These are phyloP conservation scores for Saccharomycopsis javanensis DNA, from an alignment of 805 yeast species.

Conservation along the genomic window DNA sequence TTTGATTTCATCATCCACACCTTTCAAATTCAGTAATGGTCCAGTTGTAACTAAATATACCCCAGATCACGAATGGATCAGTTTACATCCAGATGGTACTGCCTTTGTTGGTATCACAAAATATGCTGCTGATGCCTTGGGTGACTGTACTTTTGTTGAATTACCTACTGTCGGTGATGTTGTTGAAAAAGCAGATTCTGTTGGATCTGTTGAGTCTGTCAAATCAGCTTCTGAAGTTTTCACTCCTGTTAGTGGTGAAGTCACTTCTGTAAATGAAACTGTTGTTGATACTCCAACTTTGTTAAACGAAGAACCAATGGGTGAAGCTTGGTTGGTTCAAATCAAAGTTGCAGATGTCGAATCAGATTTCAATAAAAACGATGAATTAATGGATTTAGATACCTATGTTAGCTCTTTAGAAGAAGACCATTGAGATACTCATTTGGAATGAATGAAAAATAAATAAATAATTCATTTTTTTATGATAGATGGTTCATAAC, in stretches of 20 bases:
- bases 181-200: conserved; percentile 63
- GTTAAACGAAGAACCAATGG: conserved; percentile 84
- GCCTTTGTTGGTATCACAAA: conserved; percentile 86
- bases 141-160: conserved; percentile 93
- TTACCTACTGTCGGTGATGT: conserved; percentile 63
- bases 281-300: conserved; percentile 66
- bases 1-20: conserved; percentile 11
- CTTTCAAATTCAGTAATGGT: conserved; percentile 14
- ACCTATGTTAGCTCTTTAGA: conserved; percentile 50
- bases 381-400: conserved; percentile 44
- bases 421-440: conserved; percentile 28
- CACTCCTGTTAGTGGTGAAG: conserved; percentile 72
- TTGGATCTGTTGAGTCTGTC: conserved; percentile 92
- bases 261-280: conserved; percentile 58
- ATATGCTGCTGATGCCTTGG: conserved; percentile 93
- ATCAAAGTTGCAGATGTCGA: conserved; percentile 43
- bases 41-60: conserved; percentile 53
- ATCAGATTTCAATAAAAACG: conserved; percentile 32
- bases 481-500: too few species aligned
- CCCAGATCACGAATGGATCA: conserved; percentile 91
- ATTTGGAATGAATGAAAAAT: not conserved
- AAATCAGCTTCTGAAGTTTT: conserved; percentile 91
- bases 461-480: not conserved
- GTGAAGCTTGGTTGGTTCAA: conserved; percentile 88
- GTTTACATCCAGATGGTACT: conserved; percentile 70